These are phyloP conservation scores for Cercospora canescens DNA, from an alignment of 2,329 filamentous ascomycete genomes.

Conservation along the genomic window DNA sequence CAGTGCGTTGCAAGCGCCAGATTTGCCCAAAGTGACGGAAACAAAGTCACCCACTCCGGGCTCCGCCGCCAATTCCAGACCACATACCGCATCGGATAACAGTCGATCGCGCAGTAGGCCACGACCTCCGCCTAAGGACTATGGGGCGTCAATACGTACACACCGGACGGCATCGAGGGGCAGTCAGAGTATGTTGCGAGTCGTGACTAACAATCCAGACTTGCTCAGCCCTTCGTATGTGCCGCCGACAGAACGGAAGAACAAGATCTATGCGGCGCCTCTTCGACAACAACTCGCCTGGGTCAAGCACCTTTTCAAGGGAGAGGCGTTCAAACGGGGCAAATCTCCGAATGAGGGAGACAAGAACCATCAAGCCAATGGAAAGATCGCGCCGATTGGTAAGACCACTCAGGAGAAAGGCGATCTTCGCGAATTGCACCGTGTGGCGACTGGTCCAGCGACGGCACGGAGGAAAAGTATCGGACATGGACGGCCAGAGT, in stretches of 20 bases:
- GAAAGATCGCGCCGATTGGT: slow-evolving; percentile 20
- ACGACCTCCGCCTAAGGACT: slow-evolving; percentile 84
- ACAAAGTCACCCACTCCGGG: slow-evolving; percentile 44
- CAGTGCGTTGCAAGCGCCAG: slow-evolving; percentile 56
- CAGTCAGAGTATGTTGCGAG: slow-evolving; percentile 81
- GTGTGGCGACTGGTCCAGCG: slow-evolving; percentile 36
- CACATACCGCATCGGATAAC: slow-evolving; percentile 37
- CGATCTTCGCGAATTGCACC: slow-evolving; percentile 35
- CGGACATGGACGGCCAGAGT: slow-evolving; percentile 38
- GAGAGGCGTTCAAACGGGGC: slow-evolving; percentile 61
- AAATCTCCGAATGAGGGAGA: slow-evolving; percentile 51
- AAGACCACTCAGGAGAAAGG: slow-evolving; percentile 21
- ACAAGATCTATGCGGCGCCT: slow-evolving; percentile 60
- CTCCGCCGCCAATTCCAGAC: slow-evolving; percentile 46
- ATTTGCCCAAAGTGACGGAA: slow-evolving; percentile 77
- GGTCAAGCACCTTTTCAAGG: slow-evolving; percentile 72
- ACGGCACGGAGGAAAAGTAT: slow-evolving; percentile 35
- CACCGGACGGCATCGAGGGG: slow-evolving; percentile 31
- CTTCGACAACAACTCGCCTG: slow-evolving; percentile 67
- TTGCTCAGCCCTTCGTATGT: slow-evolving; percentile 54
- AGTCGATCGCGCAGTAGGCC: slow-evolving; percentile 78
- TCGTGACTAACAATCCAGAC: slow-evolving; percentile 71
- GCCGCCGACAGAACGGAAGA: slow-evolving; percentile 45
- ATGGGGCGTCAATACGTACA: slow-evolving; percentile 60
- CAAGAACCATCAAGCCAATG: slow-evolving; percentile 22